Evolutionary conservation across 345 rosid species (phyloP), one percentile per base, ranked within the genome.

Genomic region (Arabidopsis suecica): DNA sequence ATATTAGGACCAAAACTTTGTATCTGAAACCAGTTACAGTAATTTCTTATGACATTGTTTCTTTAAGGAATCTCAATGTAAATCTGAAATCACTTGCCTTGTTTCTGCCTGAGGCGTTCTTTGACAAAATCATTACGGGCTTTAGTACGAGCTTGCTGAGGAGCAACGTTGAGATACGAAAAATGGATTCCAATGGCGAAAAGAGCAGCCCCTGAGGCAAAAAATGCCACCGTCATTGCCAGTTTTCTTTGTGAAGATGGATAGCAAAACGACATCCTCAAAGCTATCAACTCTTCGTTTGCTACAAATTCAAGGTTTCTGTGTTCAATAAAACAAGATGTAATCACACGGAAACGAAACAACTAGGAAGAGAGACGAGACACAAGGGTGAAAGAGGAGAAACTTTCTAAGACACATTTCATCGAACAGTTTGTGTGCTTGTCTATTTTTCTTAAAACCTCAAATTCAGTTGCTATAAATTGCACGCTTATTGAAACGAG

Each of bases 81-180:
- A 68, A 34, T 33, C 40, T 56, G 14, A 33, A 57, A 54, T 69
- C 57, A 76, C 53, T 78, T 68, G 66, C 93, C 92, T 18, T 79
- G 82, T 79, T 84, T 91, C 83, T 83, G 84, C 55, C 77, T 82
- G 79, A 91, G 78, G 16, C 78, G 74, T 37, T 87, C 87, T 73
- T 60, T 89, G 22, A 89, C 92, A 49, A 84, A 87, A 36, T 93
- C 92, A 49, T 82, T 83, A 7, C 97, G 96, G 72, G 98, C 96
- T 82, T 88, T 84, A 54, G 79, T 89, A 4, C 98, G 86, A 44
- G 93, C 97, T 73, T 80, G 93, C 72, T 91, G 97, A 42, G 96
- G 97, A 33, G 87, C 89, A 47, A 84, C 68, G 54, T 91, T 73
- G 49, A 65, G 61, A 47, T 87, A 85, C 18, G 88, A 88, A 3